Evolutionary conservation across 2,329 filamentous ascomycete species (phyloP).

Genomic region (Hymenoscyphus scutula): DNA sequence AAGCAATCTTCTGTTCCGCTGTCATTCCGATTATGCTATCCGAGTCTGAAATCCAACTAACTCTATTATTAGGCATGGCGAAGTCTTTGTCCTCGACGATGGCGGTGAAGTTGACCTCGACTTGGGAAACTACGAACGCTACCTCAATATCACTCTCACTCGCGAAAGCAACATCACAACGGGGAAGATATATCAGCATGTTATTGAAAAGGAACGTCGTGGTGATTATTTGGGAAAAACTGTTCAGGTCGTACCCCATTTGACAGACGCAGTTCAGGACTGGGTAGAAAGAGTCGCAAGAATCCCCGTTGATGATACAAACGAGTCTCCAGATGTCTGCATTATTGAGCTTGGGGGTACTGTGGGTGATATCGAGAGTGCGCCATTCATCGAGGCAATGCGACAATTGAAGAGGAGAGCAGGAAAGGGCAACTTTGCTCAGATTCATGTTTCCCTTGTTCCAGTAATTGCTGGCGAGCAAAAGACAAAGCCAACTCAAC

Average conservation of each 20-base stretch:
- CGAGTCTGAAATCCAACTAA: constrained; percentile 1
- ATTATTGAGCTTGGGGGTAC: constrained; percentile 74
- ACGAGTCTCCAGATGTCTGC: constrained; percentile 83
- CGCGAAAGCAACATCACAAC: constrained; percentile 96
- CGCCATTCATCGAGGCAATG: constrained; percentile 84
- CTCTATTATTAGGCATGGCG: constrained; percentile 64
- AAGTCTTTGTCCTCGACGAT: constrained; percentile 84
- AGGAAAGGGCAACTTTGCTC: constrained; percentile 73
- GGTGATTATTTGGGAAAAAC: constrained; percentile 78
- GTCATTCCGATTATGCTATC: constrained; percentile 36
- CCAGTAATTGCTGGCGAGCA: constrained; percentile 69
- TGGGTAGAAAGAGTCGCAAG: constrained; percentile 86
- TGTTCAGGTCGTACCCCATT: constrained; percentile 87
- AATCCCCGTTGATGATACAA: constrained; percentile 82
- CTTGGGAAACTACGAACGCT: constrained; percentile 75
- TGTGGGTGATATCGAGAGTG: constrained; percentile 80
- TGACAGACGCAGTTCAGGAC: constrained; percentile 88
- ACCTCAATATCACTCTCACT: constrained; percentile 77
- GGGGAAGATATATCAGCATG: constrained; percentile 90
- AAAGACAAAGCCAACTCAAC: constrained; percentile 97
- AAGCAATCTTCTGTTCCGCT: constrained; percentile 29
- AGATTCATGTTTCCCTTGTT: constrained; percentile 87
- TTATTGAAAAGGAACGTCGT: constrained; percentile 68
- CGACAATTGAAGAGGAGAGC: constrained; percentile 71
- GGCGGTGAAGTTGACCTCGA: constrained; percentile 76